Base-by-base conservation (phyloP, 768 basidiomycete species). In the Trametopsis cervina region DNA sequence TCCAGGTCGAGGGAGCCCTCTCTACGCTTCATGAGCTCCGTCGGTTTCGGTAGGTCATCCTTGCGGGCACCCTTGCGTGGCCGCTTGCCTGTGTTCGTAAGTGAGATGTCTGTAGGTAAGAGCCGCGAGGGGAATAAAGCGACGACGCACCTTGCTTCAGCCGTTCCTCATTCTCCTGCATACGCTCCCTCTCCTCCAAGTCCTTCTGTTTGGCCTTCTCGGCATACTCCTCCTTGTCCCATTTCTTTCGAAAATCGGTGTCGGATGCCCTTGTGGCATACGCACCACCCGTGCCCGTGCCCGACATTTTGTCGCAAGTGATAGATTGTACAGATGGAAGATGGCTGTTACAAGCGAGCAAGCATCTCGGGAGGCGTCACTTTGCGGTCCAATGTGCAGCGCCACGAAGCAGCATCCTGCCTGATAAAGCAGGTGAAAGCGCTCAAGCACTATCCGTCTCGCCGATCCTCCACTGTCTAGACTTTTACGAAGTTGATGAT, bases 181-280 rank as follows among this genome's bases (percentile, higher is more conserved):
- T 90, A 15, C 86, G 75, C 54, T 89, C 84, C 51, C 78, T 73
- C 60, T 89, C 87, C 53, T 90, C 88, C 25, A 74, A 66, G 57
- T 93, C 90, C 60, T 82, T 85, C 60, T 83, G 81, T 63, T 81
- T 82, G 9, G 93, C 94, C 49, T 77, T 77, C 62, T 91, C 88
- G 12, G 84, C 78, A 68, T 85, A 90, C 62, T 89, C 89, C 62
- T 93, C 84, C 69, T 92, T 91, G 72, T 96, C 88, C 93, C 94
- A 98, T 74, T 84, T 90, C 68, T 85, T 85, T 41, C 92, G 69
- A 57, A 88, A 87, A 64, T 86, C 84, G 9, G 85, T 86, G 65
- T 88, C 86, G 15, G 58, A 54, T 3, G 71, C 65, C 43, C 69
- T 69, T 25, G 69, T 54, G 44, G 58, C 56, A 46, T 69, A 69